phyloP scores from a whole-genome alignment of 176 grass and related monocot genomes.

The Bonia amplexicaulis region DNA sequence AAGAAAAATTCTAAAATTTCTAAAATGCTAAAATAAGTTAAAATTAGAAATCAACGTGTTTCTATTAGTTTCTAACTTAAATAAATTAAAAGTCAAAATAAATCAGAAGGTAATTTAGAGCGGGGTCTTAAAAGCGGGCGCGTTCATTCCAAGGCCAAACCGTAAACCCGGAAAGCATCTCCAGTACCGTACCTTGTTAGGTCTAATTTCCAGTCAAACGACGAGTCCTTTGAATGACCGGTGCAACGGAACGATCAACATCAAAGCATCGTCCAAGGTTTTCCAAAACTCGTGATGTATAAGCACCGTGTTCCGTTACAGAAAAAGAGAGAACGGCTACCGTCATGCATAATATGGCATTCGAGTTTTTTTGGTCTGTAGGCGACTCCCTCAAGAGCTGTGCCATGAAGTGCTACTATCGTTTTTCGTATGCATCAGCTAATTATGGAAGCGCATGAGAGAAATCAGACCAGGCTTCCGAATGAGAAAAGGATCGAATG shows the following conservation, averaged over 20 bases:
- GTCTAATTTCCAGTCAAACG: background rate
- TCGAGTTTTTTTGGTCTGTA: background rate
- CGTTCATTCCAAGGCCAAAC: too few relatives aligned
- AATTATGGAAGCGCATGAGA: background rate
- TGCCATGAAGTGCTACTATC: background rate
- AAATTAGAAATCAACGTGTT: too few relatives aligned
- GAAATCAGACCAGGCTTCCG: background rate
- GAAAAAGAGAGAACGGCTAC: background rate
- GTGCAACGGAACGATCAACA: too few relatives aligned
- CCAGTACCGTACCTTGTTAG: background rate
- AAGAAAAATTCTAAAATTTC: too few relatives aligned
- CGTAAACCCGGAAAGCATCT: background rate
- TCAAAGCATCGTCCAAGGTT: background rate
- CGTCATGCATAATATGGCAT: too few relatives aligned
- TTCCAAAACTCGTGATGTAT: background rate
- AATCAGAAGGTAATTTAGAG: too few relatives aligned
- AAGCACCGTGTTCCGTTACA: background rate
- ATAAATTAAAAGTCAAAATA: too few relatives aligned
- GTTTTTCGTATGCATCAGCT: background rate
- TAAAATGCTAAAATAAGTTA: too few relatives aligned
- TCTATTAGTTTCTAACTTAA: too few relatives aligned
- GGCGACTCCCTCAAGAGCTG: background rate
- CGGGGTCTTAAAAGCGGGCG: too few relatives aligned
- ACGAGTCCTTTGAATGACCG: background rate
- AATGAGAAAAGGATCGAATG: constrained; percentile 30